Evolutionary conservation across 2,329 filamentous ascomycete species (phyloP).

Genomic region (Emmonsia crescens): DNA sequence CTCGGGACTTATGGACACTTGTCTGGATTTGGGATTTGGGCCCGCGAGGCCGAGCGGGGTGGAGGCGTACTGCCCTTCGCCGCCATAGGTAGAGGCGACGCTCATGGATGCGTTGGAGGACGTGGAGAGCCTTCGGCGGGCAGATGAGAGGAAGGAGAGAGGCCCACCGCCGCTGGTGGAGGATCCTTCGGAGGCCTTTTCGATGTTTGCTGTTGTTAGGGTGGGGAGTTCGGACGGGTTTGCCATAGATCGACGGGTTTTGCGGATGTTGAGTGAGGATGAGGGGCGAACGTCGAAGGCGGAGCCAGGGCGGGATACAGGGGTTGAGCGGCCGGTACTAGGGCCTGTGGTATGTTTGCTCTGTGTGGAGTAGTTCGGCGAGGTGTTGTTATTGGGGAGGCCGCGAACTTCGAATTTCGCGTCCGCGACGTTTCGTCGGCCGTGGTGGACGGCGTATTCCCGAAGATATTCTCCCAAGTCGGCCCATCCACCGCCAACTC

Average conservation of each 20-base stretch:
- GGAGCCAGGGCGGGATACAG: conserved; percentile 27
- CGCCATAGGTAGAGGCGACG: conserved; percentile 19
- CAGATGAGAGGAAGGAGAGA: conserved; percentile 19
- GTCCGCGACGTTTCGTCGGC: conserved; percentile 53
- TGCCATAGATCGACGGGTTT: conserved; percentile 27
- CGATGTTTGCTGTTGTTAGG: conserved; percentile 20
- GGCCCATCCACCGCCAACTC: conserved; percentile 96
- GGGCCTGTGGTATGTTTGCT: conserved; percentile 6
- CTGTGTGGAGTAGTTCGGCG: conserved; percentile 12
- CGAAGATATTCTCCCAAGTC: conserved; percentile 90
- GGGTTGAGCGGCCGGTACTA: conserved; percentile 22
- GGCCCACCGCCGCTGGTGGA: conserved; percentile 13
- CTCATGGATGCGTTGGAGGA: conserved; percentile 30
- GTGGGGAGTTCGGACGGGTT: conserved; percentile 19
- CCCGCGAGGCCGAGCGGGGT: conserved; percentile 37
- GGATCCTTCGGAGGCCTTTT: conserved; percentile 19
- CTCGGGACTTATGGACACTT: conserved; percentile 33
- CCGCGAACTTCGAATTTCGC: conserved; percentile 47
- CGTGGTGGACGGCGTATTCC: conserved; percentile 87
- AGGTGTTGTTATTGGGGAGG: conserved; percentile 22
- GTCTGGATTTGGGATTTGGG: conserved; percentile 30
- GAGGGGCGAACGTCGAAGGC: conserved; percentile 27
- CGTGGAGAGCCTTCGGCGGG: conserved; percentile 25
- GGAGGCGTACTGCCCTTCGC: conserved; percentile 18
- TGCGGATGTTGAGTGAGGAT: conserved; percentile 31